Percentiles rank a stretch among this genome's conserved stretches.
phyloP scores from a whole-genome alignment of 306 rosid genomes.

The Lathyrus oleraceus region DNA sequence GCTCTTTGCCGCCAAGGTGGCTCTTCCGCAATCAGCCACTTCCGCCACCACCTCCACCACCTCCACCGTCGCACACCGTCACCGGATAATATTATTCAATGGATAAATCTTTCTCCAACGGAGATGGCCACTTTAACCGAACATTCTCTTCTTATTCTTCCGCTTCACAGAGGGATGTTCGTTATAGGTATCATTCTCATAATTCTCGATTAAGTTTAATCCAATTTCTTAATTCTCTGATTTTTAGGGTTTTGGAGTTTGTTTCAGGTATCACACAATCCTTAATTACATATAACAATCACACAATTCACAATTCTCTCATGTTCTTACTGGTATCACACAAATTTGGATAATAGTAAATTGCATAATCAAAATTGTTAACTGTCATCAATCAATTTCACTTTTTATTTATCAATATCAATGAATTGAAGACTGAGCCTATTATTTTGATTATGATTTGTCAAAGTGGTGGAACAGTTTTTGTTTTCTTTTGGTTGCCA shows the following conservation, averaged over 20 bases:
- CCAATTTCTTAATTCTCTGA: background rate
- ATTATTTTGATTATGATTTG: background rate
- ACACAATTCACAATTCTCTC: no score
- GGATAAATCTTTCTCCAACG: conserved; percentile 45
- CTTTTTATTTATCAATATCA: conserved; percentile 13
- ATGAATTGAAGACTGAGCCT: conserved; percentile 1
- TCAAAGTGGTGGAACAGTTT: conserved; percentile 7
- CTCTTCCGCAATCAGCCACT: conserved; percentile 18
- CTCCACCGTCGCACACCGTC: background rate
- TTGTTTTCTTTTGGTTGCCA: background rate
- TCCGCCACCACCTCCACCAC: background rate
- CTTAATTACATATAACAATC: no score
- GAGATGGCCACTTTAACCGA: conserved; percentile 42
- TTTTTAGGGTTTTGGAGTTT: background rate
- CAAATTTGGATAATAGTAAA: background rate
- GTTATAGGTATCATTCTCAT: conserved; percentile 61
- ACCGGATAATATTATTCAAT: conserved; percentile 31
- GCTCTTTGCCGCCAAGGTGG: conserved; percentile 19
- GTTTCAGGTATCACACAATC: background rate
- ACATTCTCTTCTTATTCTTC: conserved; percentile 43
- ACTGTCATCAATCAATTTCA: background rate
- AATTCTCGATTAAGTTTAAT: background rate
- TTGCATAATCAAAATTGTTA: background rate
- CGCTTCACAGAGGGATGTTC: conserved; percentile 72
- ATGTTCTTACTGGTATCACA: no score